These are phyloP conservation scores for Hylodesmum podocarpum DNA, from an alignment of 306 rosid genomes.

Conservation along the genomic window DNA sequence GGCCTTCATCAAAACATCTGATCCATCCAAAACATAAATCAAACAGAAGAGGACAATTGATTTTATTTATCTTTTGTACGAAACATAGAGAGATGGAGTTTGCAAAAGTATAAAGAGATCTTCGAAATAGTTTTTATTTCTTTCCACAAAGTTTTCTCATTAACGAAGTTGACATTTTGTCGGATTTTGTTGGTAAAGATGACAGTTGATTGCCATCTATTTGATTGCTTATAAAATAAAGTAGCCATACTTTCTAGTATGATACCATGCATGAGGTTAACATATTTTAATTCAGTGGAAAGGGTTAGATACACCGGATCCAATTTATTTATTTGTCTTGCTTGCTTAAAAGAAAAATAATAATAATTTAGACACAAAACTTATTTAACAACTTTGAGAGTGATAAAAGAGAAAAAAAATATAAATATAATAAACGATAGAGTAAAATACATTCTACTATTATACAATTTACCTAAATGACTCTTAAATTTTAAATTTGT, in stretches of 20 bases:
- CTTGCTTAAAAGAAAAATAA: not conserved
- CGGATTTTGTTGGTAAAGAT: not conserved
- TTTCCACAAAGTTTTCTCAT: not conserved
- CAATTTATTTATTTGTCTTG: not conserved
- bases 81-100: not conserved
- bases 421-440: no score
- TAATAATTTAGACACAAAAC: no score
- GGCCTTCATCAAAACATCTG: not conserved
- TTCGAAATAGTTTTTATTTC: not conserved
- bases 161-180: not conserved
- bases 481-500: no score
- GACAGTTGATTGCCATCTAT: not conserved
- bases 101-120: not conserved
- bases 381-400: no score
- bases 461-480: no score
- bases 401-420: no score
- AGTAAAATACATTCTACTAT: no score
- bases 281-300: not conserved
- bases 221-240: not conserved
- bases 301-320: not conserved
- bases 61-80: not conserved
- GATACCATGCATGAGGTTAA: not conserved
- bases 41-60: not conserved
- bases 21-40: not conserved
- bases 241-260: not conserved